Evolutionary conservation across 805 yeast species (phyloP).

Genomic region (Saturnispora kantuleensis): DNA sequence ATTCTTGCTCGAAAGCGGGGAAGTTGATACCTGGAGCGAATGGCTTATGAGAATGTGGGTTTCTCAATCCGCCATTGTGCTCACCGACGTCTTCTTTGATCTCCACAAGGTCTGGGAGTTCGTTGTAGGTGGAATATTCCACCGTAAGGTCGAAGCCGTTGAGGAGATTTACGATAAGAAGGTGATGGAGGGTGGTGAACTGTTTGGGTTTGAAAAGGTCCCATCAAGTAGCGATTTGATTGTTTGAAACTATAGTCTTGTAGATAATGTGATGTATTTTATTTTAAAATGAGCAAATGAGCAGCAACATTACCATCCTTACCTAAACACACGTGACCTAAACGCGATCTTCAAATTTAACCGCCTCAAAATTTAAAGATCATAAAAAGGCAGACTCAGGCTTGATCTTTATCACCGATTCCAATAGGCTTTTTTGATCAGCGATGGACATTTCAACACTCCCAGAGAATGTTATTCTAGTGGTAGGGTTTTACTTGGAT

Average conservation of each 20-base stretch:
- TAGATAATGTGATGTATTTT: not conserved
- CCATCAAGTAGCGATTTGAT: slow-evolving; percentile 22
- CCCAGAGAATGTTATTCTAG: slow-evolving; percentile 10
- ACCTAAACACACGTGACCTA: not conserved
- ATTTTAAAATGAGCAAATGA: not conserved
- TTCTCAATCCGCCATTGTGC: slow-evolving; percentile 9
- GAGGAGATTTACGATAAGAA: slow-evolving; percentile 39
- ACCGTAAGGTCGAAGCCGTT: slow-evolving; percentile 24
- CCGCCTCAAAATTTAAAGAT: not conserved
- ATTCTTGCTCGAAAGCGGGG: slow-evolving; percentile 9
- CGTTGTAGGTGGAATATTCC: slow-evolving; percentile 4
- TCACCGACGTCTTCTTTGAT: slow-evolving; percentile 11
- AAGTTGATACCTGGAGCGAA: slow-evolving; percentile 11
- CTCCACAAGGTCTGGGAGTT: slow-evolving; percentile 10
- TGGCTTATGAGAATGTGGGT: slow-evolving; percentile 15
- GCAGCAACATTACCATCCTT: not conserved
- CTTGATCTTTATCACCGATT: too few relatives aligned
- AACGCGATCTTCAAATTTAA: not conserved
- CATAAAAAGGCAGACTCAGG: too few relatives aligned
- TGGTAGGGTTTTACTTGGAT: slow-evolving; percentile 6
- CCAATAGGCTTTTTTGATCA: too few relatives aligned
- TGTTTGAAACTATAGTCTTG: slow-evolving; percentile 6
- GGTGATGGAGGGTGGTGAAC: slow-evolving; percentile 32
- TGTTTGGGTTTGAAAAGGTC: slow-evolving; percentile 33
- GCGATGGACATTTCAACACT: not conserved